Conservation (phyloP, 2,329 filamentous ascomycete species). For the Talaromyces albobiverticillius region DNA sequence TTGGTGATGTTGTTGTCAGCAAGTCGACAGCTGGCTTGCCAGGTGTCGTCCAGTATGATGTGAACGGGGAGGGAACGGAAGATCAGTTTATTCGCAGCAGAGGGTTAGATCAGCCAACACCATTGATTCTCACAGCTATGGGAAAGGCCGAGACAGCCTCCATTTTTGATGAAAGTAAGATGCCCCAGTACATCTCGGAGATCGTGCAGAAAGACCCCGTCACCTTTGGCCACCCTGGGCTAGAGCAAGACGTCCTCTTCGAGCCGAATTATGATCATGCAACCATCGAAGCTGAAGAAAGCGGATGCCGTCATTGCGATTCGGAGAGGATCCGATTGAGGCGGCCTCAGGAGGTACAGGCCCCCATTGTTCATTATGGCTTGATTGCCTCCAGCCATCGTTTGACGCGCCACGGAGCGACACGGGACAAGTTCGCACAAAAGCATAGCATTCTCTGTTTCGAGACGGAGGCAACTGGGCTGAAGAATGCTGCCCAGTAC, state of each 20-base stretch:
- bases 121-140: constrained; percentile 15
- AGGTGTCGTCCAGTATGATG: constrained; percentile 16
- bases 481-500: constrained; percentile 14
- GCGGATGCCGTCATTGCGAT: neutral
- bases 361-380: constrained; percentile 19
- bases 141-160: constrained; percentile 11
- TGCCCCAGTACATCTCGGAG: constrained; percentile 17
- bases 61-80: neutral
- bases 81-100: constrained; percentile 7
- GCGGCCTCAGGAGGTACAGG: neutral
- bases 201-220: neutral
- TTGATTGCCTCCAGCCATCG: constrained; percentile 20
- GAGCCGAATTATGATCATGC: constrained; percentile 20
- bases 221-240: constrained; percentile 1
- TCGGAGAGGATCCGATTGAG: neutral
- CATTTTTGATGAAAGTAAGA: constrained; percentile 14
- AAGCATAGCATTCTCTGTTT: constrained; percentile 15
- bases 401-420: constrained; percentile 18
- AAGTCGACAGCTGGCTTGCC: constrained; percentile 11
- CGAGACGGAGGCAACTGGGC: constrained; percentile 25
- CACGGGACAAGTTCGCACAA: constrained; percentile 7
- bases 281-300: neutral
- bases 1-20: constrained; percentile 22
- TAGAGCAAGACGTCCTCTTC: constrained; percentile 22
- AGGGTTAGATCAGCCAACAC: constrained; percentile 13